A percentile compares a stretch with the other conserved stretches of the same genome.
Evolutionary conservation across 331 rosid species (phyloP).

Genomic region (Phaseolus coccineus): DNA sequence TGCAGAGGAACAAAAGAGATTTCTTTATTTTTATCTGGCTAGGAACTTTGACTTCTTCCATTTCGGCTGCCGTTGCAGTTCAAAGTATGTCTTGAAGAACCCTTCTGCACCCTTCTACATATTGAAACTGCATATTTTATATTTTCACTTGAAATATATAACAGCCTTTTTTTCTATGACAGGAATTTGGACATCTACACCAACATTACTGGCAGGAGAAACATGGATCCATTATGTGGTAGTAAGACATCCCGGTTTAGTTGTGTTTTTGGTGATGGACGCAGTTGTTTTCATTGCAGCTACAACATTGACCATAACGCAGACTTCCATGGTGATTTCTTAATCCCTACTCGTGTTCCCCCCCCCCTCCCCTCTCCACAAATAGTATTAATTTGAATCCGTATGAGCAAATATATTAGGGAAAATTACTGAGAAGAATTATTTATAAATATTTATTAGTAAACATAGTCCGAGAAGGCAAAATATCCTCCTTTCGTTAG

Average conservation of each 20-base stretch:
- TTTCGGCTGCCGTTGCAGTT: slow-evolving; percentile 59
- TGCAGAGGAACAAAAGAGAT: slow-evolving; percentile 95
- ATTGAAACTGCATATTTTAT: slow-evolving; percentile 27
- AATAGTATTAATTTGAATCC: neutral
- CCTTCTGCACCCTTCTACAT: slow-evolving; percentile 32
- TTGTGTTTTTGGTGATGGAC: slow-evolving; percentile 70
- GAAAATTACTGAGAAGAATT: neutral
- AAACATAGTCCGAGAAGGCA: neutral
- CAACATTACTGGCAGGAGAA: slow-evolving; percentile 61
- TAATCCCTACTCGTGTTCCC: slow-evolving; percentile 43
- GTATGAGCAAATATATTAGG: slow-evolving; percentile 20
- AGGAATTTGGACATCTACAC: slow-evolving; percentile 74
- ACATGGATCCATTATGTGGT: slow-evolving; percentile 67
- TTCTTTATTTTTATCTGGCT: slow-evolving; percentile 81
- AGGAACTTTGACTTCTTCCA: slow-evolving; percentile 63
- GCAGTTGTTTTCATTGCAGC: slow-evolving; percentile 52
- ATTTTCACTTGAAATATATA: slow-evolving; percentile 42
- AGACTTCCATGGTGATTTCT: slow-evolving; percentile 75
- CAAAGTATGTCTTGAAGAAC: slow-evolving; percentile 69
- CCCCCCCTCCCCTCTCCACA: no score
- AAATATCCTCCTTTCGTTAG: slow-evolving; percentile 3
- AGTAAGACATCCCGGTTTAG: slow-evolving; percentile 66
- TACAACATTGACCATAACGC: slow-evolving; percentile 69
- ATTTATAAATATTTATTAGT: slow-evolving; percentile 3
- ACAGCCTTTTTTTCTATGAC: slow-evolving; percentile 48